Base-by-base conservation (phyloP, 495 filamentous ascomycete species). In the Tirmania nivea region DNA sequence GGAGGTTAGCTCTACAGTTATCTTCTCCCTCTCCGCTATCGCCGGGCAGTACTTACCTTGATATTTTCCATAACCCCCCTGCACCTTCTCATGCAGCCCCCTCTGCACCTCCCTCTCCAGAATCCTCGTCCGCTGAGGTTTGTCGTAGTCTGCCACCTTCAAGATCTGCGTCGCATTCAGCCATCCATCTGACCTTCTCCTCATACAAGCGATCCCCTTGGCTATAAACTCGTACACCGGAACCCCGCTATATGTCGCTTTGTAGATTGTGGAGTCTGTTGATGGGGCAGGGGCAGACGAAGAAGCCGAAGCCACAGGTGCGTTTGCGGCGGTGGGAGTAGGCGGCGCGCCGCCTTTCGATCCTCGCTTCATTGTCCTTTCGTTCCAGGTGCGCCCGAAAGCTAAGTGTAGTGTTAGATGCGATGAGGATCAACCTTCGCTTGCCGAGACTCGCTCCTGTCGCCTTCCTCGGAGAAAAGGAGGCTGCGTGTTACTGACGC, bases 51-150 rank as follows among this genome's bases (percentile, higher is more conserved):
- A 31, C 25, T 31, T 31, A 84, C 87, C 87, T 71, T 97, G 90
- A 60, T 95, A 97, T 76, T 96, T 97, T 52, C 90, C 90, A 67
- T 96, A 97, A 20, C 90, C 90, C 56, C 90, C 90, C 62, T 97
- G 90, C 3, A 97, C 83, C 69, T 97, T 97, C 68, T 96, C 89
- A 68, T 97, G 90, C 9, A 80, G 72, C 10, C 88, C 89, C 66
- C 94, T 93, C 65, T 97, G 90, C 1, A 97, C 89, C 59, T 97
- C 92, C 49, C 92, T 77, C 70, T 97, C 90, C 14, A 97, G 76
- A 54, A 97, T 94, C 55, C 90, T 72, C 34, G 90, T 97, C 60
- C 90, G 75, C 11, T 88, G 84, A 8, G 90, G 89, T 68, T 97
- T 97, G 60, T 86, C 81, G 58, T 78, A 81, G 42, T 78, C 79